Evolutionary conservation across 2,329 filamentous ascomycete genomes (phyloP).

Genomic region (Thielaviopsis punctulata): DNA sequence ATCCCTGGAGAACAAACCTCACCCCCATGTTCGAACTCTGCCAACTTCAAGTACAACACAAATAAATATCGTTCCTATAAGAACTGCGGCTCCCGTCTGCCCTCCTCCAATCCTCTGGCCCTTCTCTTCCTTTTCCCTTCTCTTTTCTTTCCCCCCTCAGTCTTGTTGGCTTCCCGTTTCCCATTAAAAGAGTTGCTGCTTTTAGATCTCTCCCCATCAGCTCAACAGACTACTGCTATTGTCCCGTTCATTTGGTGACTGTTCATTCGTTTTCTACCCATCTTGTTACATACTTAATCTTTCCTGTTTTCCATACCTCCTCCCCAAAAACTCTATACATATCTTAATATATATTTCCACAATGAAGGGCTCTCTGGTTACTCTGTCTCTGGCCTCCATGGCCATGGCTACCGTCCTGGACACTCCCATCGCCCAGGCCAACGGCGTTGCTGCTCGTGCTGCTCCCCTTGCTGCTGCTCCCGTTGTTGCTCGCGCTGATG

Average conservation of each 20-base stretch:
- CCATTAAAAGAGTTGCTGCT: too few species aligned
- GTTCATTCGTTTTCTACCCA: slow-evolving; percentile 6
- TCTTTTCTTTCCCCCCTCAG: slow-evolving; percentile 1
- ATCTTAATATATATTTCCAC: not conserved
- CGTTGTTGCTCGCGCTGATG: not conserved
- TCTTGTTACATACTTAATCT: slow-evolving; percentile 2
- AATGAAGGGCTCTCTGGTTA: slow-evolving; percentile 12
- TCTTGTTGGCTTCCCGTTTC: slow-evolving; percentile 10
- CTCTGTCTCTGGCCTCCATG: slow-evolving; percentile 11
- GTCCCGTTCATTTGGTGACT: slow-evolving; percentile 6
- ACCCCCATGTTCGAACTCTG: too few species aligned
- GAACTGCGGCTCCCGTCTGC: not conserved
- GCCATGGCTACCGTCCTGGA: slow-evolving; percentile 8
- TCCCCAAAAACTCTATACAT: slow-evolving; percentile 1
- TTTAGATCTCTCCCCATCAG: not conserved
- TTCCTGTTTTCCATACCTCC: slow-evolving; percentile 1
- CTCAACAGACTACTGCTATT: slow-evolving; percentile 1
- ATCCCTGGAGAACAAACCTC: not conserved
- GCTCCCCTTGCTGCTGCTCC: not conserved
- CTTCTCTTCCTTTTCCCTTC: not conserved
- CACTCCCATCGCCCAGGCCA: not conserved
- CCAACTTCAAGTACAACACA: too few species aligned
- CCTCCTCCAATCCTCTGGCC: not conserved
- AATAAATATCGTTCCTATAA: not conserved
- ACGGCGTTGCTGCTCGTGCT: slow-evolving; percentile 1